Conservation (phyloP, 2,329 filamentous ascomycete genomes). For the Fusarium nematophilum region DNA sequence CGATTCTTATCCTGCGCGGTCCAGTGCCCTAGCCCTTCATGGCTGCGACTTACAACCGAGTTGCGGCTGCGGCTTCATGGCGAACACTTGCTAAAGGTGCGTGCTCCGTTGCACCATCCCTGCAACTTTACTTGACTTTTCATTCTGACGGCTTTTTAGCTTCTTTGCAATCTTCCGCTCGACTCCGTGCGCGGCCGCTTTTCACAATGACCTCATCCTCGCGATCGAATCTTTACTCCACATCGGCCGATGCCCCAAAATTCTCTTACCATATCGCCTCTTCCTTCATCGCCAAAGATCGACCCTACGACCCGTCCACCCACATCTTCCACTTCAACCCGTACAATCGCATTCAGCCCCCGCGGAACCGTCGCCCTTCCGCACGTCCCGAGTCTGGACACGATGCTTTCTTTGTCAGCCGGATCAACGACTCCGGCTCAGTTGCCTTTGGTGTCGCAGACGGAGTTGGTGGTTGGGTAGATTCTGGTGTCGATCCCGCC, state of each 20-base stretch:
- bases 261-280: conserved; percentile 79
- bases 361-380: conserved; percentile 49
- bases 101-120: conserved; percentile 4
- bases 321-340: conserved; percentile 81
- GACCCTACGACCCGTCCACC: conserved; percentile 72
- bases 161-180: conserved; percentile 20
- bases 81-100: conserved; percentile 39
- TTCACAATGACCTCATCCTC: conserved; percentile 31
- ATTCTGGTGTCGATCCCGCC: conserved; percentile 91
- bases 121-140: background rate
- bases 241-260: conserved; percentile 42
- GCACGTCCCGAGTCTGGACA: conserved; percentile 83
- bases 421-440: conserved; percentile 76
- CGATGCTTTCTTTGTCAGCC: conserved; percentile 93
- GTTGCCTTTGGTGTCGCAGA: conserved; percentile 92
- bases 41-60: conserved; percentile 39
- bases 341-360: conserved; percentile 67
- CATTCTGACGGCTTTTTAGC: conserved; percentile 33
- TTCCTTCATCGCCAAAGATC: conserved; percentile 80
- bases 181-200: conserved; percentile 17
- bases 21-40: conserved; percentile 37
- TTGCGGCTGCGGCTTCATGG: conserved; percentile 35
- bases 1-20: conserved; percentile 24
- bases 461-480: conserved; percentile 94
- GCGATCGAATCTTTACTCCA: conserved; percentile 39